Conservation (phyloP, 139 green algal species). For the Coccomyxa sp. region DNA sequence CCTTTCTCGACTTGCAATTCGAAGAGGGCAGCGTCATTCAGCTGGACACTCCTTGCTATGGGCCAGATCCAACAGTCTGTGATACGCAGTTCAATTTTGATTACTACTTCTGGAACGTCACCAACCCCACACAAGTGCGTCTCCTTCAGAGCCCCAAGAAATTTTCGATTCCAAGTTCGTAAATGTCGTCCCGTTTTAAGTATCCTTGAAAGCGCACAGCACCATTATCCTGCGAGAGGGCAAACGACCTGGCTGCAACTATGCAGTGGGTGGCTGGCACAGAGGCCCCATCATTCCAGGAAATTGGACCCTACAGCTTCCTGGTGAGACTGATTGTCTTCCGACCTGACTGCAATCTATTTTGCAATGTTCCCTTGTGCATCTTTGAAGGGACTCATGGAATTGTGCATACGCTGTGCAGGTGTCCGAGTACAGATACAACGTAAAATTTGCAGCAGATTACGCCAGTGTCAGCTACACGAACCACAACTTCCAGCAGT, state of each 20-base stretch:
- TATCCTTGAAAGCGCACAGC: too few relatives aligned
- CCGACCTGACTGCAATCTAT: too few relatives aligned
- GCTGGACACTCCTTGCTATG: slow-evolving; percentile 19
- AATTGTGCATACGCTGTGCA: neutral
- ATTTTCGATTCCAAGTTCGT: neutral
- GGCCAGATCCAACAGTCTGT: neutral
- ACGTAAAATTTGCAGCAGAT: slow-evolving; percentile 20
- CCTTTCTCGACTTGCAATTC: slow-evolving; percentile 18
- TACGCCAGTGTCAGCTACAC: slow-evolving; percentile 26
- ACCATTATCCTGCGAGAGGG: too few relatives aligned
- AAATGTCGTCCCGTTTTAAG: too few relatives aligned
- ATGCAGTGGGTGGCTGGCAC: slow-evolving; percentile 26
- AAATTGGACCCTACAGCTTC: slow-evolving; percentile 37
- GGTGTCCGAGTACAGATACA: slow-evolving; percentile 23
- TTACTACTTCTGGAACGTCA: slow-evolving; percentile 44
- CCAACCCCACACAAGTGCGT: slow-evolving; percentile 26
- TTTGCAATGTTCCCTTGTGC: too few relatives aligned
- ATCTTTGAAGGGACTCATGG: too few relatives aligned
- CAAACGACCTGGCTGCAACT: too few relatives aligned
- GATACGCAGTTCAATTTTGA: slow-evolving; percentile 10
- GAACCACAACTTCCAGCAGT: slow-evolving; percentile 20
- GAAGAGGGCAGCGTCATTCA: slow-evolving; percentile 21
- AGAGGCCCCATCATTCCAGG: slow-evolving; percentile 18
- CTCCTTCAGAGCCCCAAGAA: neutral
- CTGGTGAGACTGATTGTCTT: slow-evolving; percentile 4